Conservation (phyloP, 1,139 yeast genomes). For the Pichiaceae sp. region DNA sequence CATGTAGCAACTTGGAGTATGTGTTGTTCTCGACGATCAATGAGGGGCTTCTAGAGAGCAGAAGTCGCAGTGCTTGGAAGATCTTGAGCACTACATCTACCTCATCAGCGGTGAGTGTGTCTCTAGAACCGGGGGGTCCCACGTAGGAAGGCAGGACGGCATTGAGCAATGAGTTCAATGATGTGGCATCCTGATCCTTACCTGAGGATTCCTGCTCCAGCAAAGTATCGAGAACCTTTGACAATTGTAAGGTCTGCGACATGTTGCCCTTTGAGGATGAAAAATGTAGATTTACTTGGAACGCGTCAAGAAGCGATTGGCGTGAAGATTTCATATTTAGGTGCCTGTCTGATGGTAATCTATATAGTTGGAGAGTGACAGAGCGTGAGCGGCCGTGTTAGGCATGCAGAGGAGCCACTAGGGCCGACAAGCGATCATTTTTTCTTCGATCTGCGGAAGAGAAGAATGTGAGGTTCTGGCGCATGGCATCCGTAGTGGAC, state of each 20-base stretch:
- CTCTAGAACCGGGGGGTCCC: slow-evolving; percentile 4
- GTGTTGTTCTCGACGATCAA: slow-evolving; percentile 17
- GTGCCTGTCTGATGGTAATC: not conserved
- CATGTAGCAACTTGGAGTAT: slow-evolving; percentile 13
- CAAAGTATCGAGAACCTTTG: slow-evolving; percentile 19
- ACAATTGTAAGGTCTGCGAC: slow-evolving; percentile 10
- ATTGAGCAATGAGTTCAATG: slow-evolving; percentile 20
- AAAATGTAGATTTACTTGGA: too few species aligned
- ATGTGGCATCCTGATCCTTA: slow-evolving; percentile 17
- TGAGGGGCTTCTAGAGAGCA: slow-evolving; percentile 17
- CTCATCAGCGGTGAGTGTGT: slow-evolving; percentile 11
- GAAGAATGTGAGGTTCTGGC: slow-evolving; percentile 94
- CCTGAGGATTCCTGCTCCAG: slow-evolving; percentile 18
- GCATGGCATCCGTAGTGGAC: slow-evolving; percentile 96
- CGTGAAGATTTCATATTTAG: too few species aligned
- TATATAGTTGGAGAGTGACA: too few species aligned
- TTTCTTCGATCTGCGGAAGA: slow-evolving; percentile 63
- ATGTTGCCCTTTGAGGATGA: too few species aligned
- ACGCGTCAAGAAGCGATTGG: not conserved
- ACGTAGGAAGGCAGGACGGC: slow-evolving; percentile 20
- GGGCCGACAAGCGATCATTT: not conserved
- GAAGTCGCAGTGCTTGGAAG: slow-evolving; percentile 16
- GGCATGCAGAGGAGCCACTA: too few species aligned
- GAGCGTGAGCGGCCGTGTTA: too few species aligned
- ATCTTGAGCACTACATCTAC: slow-evolving; percentile 18